These are phyloP conservation scores for Suillus lakei DNA, from an alignment of 768 basidiomycete genomes.

Conservation along the genomic window DNA sequence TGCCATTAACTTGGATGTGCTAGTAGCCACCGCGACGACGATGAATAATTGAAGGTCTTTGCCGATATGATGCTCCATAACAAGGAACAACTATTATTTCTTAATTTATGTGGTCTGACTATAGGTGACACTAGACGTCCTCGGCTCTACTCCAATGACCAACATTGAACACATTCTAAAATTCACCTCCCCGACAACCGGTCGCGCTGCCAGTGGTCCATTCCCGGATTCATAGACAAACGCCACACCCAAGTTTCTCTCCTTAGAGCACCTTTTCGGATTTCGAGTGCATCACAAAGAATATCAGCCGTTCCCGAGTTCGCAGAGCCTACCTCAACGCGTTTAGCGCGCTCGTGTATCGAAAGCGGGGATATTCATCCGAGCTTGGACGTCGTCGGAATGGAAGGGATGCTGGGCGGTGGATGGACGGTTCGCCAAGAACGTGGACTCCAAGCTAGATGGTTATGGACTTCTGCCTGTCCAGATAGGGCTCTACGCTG, in stretches of 20 bases:
- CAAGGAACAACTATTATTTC: no score
- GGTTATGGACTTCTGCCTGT: no score
- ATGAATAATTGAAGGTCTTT: no score
- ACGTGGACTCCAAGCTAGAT: neutral
- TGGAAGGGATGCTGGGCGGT: conserved; percentile 38
- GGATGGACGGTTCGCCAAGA: conserved; percentile 43
- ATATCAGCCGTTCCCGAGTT: conserved; percentile 30
- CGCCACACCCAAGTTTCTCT: conserved; percentile 46
- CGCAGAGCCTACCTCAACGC: conserved; percentile 28
- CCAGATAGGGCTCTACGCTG: neutral
- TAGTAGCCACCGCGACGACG: no score
- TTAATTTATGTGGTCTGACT: no score
- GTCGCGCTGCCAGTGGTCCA: no score
- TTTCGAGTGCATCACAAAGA: conserved; percentile 3
- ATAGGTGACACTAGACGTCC: no score
- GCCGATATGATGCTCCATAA: no score
- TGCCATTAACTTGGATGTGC: no score
- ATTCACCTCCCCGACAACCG: no score
- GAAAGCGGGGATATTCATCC: conserved; percentile 46
- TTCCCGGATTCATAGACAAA: conserved; percentile 53
- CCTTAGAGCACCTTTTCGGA: conserved; percentile 33
- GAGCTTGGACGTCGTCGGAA: conserved; percentile 43
- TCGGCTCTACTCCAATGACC: no score
- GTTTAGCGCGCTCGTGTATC: conserved; percentile 28
- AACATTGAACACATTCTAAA: no score